A percentile compares a stretch with the other conserved stretches of the same genome.
Conservation (phyloP, 2,329 filamentous ascomycete genomes). For the Triangularia setosa region DNA sequence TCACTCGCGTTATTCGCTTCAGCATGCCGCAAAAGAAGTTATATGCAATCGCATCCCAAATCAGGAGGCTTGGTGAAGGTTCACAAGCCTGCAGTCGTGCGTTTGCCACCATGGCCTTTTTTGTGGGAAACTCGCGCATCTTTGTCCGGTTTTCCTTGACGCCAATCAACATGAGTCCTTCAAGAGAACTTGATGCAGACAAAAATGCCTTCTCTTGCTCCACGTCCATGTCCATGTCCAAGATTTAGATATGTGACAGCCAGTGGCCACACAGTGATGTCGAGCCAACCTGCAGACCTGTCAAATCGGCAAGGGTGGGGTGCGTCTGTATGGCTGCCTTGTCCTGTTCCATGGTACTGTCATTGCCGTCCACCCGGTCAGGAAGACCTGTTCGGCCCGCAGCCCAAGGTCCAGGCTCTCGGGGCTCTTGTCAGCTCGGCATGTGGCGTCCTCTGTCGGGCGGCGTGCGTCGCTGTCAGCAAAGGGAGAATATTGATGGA, state of each 20-base stretch:
- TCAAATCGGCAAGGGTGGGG: conserved; percentile 3
- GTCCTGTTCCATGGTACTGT: background rate
- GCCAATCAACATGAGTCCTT: conserved; percentile 1
- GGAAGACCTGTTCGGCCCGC: conserved; percentile 14
- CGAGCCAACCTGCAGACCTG: conserved; percentile 8
- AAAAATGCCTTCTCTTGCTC: background rate
- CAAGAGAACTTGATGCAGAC: conserved; percentile 19
- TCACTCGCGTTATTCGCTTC: background rate
- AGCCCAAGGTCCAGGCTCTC: background rate
- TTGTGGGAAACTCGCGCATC: background rate
- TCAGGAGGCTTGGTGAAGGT: background rate
- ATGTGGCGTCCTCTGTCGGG: background rate
- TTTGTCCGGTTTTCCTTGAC: background rate
- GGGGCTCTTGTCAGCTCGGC: background rate
- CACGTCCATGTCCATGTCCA: background rate
- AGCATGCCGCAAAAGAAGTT: background rate
- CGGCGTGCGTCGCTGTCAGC: background rate
- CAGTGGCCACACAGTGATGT: conserved; percentile 16
- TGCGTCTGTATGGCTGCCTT: background rate
- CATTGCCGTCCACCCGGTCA: background rate
- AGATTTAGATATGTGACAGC: conserved; percentile 8
- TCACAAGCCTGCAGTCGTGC: background rate
- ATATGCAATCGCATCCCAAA: background rate
- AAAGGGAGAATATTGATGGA: background rate
- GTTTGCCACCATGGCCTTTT: background rate